phyloP scores from a whole-genome alignment of 2,329 filamentous ascomycete species.

The Aspergillus sp. region DNA sequence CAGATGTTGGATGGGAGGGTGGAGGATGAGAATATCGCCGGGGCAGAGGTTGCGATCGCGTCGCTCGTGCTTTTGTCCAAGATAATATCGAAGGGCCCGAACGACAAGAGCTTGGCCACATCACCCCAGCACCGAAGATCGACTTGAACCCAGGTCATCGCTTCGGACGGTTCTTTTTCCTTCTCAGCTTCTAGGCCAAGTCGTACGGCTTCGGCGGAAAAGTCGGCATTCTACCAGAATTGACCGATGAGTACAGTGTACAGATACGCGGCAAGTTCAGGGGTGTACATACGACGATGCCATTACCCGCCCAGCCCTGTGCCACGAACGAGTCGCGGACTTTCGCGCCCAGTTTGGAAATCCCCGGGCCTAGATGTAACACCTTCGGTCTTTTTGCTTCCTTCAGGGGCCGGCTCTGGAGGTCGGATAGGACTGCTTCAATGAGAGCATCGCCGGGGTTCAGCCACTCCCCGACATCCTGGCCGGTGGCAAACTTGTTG shows the following conservation, averaged over 20 bases:
- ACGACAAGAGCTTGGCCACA: constrained; percentile 19
- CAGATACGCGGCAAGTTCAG: background rate
- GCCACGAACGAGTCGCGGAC: constrained; percentile 26
- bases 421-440: constrained; percentile 23
- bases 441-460: constrained; percentile 32
- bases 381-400: constrained; percentile 18
- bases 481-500: constrained; percentile 31
- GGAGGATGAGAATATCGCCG: constrained; percentile 11
- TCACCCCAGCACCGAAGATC: constrained; percentile 32
- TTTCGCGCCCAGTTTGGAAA: constrained; percentile 30
- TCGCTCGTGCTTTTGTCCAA: constrained; percentile 39
- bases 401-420: constrained; percentile 16
- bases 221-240: constrained; percentile 32
- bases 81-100: constrained; percentile 32
- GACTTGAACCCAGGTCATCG: constrained; percentile 31
- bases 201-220: constrained; percentile 37
- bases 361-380: constrained; percentile 34
- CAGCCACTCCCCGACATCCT: constrained; percentile 38
- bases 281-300: constrained; percentile 29
- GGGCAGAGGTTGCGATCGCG: constrained; percentile 30
- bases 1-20: constrained; percentile 15
- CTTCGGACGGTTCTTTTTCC: constrained; percentile 13
- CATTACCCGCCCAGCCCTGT: constrained; percentile 25
- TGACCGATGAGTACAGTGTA: background rate
- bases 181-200: constrained; percentile 26